Conservation (phyloP, 768 basidiomycete genomes). For the Leccinum subgranulosum region DNA sequence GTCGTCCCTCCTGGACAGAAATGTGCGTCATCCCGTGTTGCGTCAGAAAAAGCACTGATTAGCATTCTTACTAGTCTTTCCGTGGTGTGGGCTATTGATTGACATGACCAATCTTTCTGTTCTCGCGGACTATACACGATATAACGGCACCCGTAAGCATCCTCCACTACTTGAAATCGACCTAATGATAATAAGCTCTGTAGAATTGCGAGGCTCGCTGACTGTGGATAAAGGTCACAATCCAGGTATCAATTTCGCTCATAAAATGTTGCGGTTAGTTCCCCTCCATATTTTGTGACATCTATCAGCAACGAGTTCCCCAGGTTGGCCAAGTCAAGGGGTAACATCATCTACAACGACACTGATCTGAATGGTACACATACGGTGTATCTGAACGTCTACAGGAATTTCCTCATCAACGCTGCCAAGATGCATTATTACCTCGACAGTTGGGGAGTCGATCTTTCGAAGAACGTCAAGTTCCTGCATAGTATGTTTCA, state of each 20-base stretch:
- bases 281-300: not conserved
- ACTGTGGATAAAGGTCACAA: constrained; percentile 65
- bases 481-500: constrained; percentile 55
- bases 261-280: constrained; percentile 74
- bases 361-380: constrained; percentile 57
- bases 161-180: not conserved
- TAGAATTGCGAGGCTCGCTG: constrained; percentile 64
- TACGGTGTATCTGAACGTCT: constrained; percentile 76
- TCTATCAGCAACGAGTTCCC: constrained; percentile 4
- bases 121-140: constrained; percentile 74
- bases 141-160: constrained; percentile 53
- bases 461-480: constrained; percentile 38
- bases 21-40: constrained; percentile 28
- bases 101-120: constrained; percentile 75
- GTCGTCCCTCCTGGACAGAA: constrained; percentile 46
- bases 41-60: not conserved
- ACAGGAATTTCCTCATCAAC: constrained; percentile 77
- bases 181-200: not conserved
- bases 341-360: constrained; percentile 82
- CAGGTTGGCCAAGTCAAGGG: constrained; percentile 70
- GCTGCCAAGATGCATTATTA: constrained; percentile 89
- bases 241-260: constrained; percentile 61
- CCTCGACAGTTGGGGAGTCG: constrained; percentile 56
- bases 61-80: constrained; percentile 57
- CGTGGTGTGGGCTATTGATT: constrained; percentile 91